Evolutionary conservation across 1,139 yeast genomes (phyloP).

Genomic region (Saccharomyces hybrid): DNA sequence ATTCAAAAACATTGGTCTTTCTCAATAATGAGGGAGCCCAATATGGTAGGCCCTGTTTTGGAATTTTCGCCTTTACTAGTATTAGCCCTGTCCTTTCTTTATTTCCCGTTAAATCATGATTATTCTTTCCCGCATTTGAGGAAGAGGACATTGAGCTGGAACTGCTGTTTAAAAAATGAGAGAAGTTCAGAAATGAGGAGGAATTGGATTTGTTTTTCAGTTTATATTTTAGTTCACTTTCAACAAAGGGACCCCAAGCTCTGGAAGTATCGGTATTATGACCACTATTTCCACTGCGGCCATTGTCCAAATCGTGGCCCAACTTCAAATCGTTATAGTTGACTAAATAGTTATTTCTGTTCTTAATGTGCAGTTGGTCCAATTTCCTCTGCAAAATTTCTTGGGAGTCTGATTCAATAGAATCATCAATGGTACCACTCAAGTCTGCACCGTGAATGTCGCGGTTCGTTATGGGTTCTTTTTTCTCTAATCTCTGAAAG

Average conservation of each 20-base stretch:
- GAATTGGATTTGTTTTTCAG: constrained; percentile 12
- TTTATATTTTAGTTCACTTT: constrained; percentile 14
- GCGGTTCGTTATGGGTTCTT: constrained; percentile 14
- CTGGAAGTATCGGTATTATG: not conserved
- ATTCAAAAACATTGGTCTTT: constrained; percentile 24
- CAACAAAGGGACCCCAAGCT: constrained; percentile 6
- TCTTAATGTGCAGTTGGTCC: constrained; percentile 17
- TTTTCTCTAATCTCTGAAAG: constrained; percentile 13
- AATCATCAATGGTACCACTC: constrained; percentile 17
- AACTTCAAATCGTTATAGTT: not conserved
- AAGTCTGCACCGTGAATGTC: constrained; percentile 20
- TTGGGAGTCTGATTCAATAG: constrained; percentile 13
- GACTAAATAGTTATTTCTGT: constrained; percentile 8
- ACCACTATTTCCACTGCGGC: not conserved
- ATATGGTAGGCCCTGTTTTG: constrained; percentile 31
- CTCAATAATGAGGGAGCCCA: constrained; percentile 30
- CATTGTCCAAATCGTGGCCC: not conserved
- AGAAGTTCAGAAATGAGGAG: constrained; percentile 11
- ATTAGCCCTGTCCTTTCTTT: constrained; percentile 18
- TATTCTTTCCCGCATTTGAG: constrained; percentile 4
- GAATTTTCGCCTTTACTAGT: constrained; percentile 14
- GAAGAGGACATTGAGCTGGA: constrained; percentile 3
- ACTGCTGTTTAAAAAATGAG: not conserved
- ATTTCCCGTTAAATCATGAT: constrained; percentile 1
- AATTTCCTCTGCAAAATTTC: constrained; percentile 18